Conservation (phyloP, 2,329 filamentous ascomycete species). For the Colletotrichum australisinense region DNA sequence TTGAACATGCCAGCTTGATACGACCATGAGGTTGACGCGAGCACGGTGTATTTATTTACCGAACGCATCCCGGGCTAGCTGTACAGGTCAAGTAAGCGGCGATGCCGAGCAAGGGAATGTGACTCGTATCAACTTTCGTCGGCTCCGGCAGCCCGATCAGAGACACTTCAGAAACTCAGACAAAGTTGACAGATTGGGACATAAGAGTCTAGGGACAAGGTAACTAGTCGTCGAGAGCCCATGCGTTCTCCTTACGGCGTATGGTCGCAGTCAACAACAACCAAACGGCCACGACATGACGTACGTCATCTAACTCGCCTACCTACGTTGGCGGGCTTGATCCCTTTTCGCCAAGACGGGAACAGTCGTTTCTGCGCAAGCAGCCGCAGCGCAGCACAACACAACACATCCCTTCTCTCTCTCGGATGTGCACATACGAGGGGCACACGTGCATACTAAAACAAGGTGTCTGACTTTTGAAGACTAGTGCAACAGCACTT, state of each 20-base stretch:
- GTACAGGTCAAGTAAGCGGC: no score
- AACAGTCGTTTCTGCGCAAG: neutral
- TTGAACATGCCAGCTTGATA: neutral
- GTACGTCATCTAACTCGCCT: conserved; percentile 18
- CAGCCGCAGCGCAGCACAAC: neutral
- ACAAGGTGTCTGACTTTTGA: neutral
- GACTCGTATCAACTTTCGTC: neutral
- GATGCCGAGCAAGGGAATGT: no score
- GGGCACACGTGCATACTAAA: neutral
- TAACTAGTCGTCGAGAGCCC: no score
- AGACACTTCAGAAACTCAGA: neutral
- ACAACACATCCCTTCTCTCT: neutral
- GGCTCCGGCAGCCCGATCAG: neutral
- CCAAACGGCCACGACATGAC: neutral
- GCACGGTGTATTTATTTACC: no score
- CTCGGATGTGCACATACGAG: neutral
- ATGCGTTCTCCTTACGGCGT: no score
- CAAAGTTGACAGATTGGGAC: neutral
- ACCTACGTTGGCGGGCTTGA: conserved; percentile 3
- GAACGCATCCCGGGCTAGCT: no score
- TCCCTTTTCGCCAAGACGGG: conserved; percentile 31
- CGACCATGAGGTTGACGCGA: no score
- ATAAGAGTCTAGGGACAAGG: no score
- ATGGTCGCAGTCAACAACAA: no score
- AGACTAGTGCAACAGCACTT: neutral